Evolutionary conservation across 305 asterid genomes (phyloP).

Genomic region (Fraxinus greggii): DNA sequence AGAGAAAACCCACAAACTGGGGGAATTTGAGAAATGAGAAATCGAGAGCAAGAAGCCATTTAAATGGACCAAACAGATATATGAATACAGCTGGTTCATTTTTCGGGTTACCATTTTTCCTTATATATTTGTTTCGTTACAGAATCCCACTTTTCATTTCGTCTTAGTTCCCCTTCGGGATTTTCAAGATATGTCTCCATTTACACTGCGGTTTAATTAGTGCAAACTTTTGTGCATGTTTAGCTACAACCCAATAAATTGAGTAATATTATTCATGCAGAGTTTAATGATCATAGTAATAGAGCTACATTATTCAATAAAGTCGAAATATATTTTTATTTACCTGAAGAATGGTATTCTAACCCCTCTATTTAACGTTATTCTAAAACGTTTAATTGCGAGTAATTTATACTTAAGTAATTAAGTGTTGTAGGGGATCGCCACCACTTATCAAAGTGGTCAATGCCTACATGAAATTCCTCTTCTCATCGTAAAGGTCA

Average conservation of each 20-base stretch:
- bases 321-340: too few species aligned
- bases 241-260: not conserved
- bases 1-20: slow-evolving; percentile 1
- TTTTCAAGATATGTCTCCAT: not conserved
- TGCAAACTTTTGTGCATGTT: not conserved
- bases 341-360: too few species aligned
- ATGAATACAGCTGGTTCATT: slow-evolving; percentile 30
- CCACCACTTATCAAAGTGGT: not conserved
- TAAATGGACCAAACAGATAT: slow-evolving; percentile 20
- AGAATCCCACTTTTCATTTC: not conserved
- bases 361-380: too few species aligned
- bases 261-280: not conserved
- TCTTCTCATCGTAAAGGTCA: not conserved
- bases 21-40: not conserved
- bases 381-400: too few species aligned
- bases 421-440: not conserved
- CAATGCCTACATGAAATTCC: not conserved
- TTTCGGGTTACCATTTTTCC: slow-evolving; percentile 7
- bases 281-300: not conserved
- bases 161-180: not conserved
- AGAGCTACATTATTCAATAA: not conserved
- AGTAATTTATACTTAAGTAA: too few species aligned
- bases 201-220: not conserved
- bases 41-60: slow-evolving; percentile 39
- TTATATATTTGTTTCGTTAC: not conserved